These are phyloP conservation scores for Eutrema japonicum DNA, from an alignment of 345 rosid species.

Conservation along the genomic window DNA sequence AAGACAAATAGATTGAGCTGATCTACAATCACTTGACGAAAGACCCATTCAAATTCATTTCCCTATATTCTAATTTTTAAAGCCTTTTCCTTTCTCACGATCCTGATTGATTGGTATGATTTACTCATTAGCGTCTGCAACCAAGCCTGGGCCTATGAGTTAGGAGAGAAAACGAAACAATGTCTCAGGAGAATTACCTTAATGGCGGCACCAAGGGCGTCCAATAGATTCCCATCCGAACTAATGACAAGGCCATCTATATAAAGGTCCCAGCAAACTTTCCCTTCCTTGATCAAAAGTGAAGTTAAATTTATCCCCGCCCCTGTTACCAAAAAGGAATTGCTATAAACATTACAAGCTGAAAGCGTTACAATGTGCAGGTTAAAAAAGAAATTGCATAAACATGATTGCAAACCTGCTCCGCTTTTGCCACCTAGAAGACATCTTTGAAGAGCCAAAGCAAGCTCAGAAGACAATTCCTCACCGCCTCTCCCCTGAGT, in stretches of 20 bases:
- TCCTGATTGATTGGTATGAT: slow-evolving; percentile 11
- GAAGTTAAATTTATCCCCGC: slow-evolving; percentile 83
- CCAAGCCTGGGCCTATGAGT: background rate
- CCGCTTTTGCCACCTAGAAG: slow-evolving; percentile 92
- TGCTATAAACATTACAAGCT: slow-evolving; percentile 20
- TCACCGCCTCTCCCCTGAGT: slow-evolving; percentile 93
- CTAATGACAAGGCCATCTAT: slow-evolving; percentile 85
- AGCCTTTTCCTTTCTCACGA: slow-evolving; percentile 2
- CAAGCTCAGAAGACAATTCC: slow-evolving; percentile 83
- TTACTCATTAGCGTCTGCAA: slow-evolving; percentile 8
- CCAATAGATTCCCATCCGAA: slow-evolving; percentile 86
- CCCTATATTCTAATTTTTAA: background rate
- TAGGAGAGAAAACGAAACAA: slow-evolving; percentile 2
- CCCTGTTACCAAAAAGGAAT: slow-evolving; percentile 51
- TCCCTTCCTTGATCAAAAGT: slow-evolving; percentile 75
- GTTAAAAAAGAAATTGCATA: background rate
- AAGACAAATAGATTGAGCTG: background rate
- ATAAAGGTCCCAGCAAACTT: slow-evolving; percentile 91
- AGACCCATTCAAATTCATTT: background rate
- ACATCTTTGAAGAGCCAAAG: slow-evolving; percentile 68
- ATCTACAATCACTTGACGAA: background rate
- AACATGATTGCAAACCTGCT: slow-evolving; percentile 58
- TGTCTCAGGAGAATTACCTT: slow-evolving; percentile 53
- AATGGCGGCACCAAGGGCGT: slow-evolving; percentile 81
- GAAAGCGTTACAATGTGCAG: slow-evolving; percentile 12